Evolutionary conservation across 2,329 filamentous ascomycete genomes (phyloP).

Genomic region (Alternaria consortialis): DNA sequence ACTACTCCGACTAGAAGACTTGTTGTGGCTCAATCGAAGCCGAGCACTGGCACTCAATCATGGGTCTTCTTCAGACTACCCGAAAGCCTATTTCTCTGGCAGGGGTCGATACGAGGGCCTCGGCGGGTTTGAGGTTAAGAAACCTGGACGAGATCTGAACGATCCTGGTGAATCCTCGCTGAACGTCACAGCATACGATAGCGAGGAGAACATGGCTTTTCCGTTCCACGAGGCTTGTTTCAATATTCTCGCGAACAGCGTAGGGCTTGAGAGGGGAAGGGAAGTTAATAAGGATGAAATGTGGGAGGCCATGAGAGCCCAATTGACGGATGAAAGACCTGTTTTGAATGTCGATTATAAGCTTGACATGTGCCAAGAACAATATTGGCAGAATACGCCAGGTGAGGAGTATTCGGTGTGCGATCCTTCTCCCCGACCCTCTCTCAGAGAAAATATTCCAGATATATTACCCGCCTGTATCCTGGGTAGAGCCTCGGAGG

Average conservation of each 20-base stretch:
- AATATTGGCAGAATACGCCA: slow-evolving; percentile 22
- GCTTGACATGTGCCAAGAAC: not conserved
- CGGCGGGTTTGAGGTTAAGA: slow-evolving; percentile 11
- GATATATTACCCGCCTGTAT: slow-evolving; percentile 19
- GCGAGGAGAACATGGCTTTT: slow-evolving; percentile 7
- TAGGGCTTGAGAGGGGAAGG: slow-evolving; percentile 10
- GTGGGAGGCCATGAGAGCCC: slow-evolving; percentile 14
- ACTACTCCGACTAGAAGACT: slow-evolving; percentile 13
- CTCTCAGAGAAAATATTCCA: slow-evolving; percentile 11
- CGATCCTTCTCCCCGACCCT: slow-evolving; percentile 10
- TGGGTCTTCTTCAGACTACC: not conserved
- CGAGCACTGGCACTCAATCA: slow-evolving; percentile 27
- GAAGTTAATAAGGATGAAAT: slow-evolving; percentile 26
- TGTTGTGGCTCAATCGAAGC: slow-evolving; percentile 23
- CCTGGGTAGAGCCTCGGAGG: not conserved
- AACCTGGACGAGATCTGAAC: slow-evolving; percentile 19
- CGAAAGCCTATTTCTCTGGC: slow-evolving; percentile 27
- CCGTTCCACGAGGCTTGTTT: slow-evolving; percentile 35
- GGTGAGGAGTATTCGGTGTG: slow-evolving; percentile 33
- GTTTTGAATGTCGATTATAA: slow-evolving; percentile 27
- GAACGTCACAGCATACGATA: slow-evolving; percentile 12
- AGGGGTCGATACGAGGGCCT: slow-evolving; percentile 19
- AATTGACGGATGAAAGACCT: slow-evolving; percentile 1
- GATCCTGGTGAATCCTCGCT: slow-evolving; percentile 9
- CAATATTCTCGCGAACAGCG: slow-evolving; percentile 21